Percentiles rank a stretch among this genome's conserved stretches.
Evolutionary conservation across 371 early-diverging fungal genomes (phyloP).

Genomic region (Mucor piriformis): DNA sequence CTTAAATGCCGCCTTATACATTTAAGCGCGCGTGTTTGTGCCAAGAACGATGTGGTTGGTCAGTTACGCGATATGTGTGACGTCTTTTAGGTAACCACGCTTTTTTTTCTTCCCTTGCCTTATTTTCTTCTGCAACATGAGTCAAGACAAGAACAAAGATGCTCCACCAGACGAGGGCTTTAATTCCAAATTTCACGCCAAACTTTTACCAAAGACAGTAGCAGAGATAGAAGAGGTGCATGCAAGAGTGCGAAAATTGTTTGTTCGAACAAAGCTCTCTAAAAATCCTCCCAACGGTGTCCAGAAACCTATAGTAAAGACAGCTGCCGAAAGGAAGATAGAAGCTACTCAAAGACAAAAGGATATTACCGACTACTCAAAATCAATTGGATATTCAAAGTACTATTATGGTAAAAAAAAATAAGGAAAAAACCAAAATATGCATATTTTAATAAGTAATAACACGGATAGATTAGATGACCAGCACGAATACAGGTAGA

Average conservation of each 20-base stretch:
- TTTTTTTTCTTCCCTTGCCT: background rate
- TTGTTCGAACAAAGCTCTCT: background rate
- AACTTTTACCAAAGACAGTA: slow-evolving; percentile 11
- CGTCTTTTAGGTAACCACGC: background rate
- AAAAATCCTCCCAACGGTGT: background rate
- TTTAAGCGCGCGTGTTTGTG: slow-evolving; percentile 1
- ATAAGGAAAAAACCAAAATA: background rate
- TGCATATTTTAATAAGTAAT: background rate
- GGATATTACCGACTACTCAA: slow-evolving; percentile 54
- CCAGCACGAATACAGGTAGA: slow-evolving; percentile 32
- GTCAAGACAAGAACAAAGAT: background rate
- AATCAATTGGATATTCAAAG: slow-evolving; percentile 64
- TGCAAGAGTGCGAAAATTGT: background rate
- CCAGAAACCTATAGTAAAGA: background rate
- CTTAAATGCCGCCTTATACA: background rate
- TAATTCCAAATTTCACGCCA: slow-evolving; percentile 2
- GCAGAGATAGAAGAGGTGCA: slow-evolving; percentile 11
- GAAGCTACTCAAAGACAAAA: slow-evolving; percentile 20
- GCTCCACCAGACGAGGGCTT: background rate
- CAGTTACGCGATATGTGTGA: background rate
- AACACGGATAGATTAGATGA: no score
- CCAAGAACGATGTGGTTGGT: no score
- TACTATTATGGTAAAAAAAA: slow-evolving; percentile 54
- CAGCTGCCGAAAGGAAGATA: slow-evolving; percentile 7
- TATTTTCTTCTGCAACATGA: background rate